Evolutionary conservation across 192 early-diverging fungal species (phyloP).

Genomic region (Dissophora globulifera): DNA sequence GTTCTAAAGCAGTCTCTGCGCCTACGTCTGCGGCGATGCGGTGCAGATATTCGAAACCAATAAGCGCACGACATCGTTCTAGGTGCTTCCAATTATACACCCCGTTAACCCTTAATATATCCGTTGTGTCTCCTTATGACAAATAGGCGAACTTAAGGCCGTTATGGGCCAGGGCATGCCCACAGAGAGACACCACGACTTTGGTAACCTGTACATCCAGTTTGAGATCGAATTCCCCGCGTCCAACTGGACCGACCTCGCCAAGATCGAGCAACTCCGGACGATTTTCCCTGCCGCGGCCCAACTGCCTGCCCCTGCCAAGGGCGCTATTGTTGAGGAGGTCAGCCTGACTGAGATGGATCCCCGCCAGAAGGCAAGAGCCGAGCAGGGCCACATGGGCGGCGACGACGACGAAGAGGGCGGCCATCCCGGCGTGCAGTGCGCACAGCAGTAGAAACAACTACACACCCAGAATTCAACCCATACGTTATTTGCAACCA

Average conservation of each 20-base stretch:
- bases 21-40: not conserved
- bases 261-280: slow-evolving; percentile 81
- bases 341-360: slow-evolving; percentile 84
- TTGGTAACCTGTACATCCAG: slow-evolving; percentile 92
- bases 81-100: slow-evolving; percentile 5
- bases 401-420: slow-evolving; percentile 76
- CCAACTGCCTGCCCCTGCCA: slow-evolving; percentile 58
- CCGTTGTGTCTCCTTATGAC: not conserved
- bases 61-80: slow-evolving; percentile 6
- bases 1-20: too few species aligned
- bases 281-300: slow-evolving; percentile 82
- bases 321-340: slow-evolving; percentile 80
- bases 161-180: slow-evolving; percentile 97
- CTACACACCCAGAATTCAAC: not conserved
- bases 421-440: slow-evolving; percentile 87
- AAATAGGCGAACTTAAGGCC: slow-evolving; percentile 78
- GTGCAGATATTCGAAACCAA: slow-evolving; percentile 2
- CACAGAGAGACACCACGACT: slow-evolving; percentile 85
- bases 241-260: slow-evolving; percentile 79
- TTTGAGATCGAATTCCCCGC: slow-evolving; percentile 95
- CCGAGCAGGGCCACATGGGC: slow-evolving; percentile 66
- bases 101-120: slow-evolving; percentile 14
- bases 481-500: not conserved
- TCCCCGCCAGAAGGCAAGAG: slow-evolving; percentile 72
- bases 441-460: slow-evolving; percentile 89